phyloP scores from a whole-genome alignment of 331 rosid genomes.

The Malus hybrid region DNA sequence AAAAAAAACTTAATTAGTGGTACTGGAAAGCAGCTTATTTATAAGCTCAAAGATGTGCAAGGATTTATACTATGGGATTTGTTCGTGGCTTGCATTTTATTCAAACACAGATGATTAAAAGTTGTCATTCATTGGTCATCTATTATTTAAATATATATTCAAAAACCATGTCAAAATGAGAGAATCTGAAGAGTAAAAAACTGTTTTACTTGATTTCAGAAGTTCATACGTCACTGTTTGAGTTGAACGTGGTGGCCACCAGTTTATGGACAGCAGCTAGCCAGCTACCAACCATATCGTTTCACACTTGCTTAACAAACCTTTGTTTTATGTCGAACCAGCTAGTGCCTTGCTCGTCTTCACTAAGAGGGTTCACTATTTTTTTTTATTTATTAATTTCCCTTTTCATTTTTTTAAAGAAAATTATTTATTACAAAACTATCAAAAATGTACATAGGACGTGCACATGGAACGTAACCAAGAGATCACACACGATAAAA shows the following conservation, averaged over 20 bases:
- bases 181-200: not conserved
- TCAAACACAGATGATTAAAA: not conserved
- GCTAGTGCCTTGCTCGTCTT: not conserved
- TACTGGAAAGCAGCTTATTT: not conserved
- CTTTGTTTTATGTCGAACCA: no score
- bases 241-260: slow-evolving; percentile 7
- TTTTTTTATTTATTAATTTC: not conserved
- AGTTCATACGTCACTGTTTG: not conserved
- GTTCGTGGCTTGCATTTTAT: not conserved
- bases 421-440: no score
- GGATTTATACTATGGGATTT: no score
- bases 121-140: not conserved
- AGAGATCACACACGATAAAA: no score
- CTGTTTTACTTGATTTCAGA: not conserved
- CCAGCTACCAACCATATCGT: not conserved
- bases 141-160: not conserved
- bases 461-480: no score
- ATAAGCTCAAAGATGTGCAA: not conserved
- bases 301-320: not conserved
- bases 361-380: not conserved
- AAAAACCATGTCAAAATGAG: not conserved
- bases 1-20: not conserved
- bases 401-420: not conserved
- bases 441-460: no score
- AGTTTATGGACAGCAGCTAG: not conserved